Evolutionary conservation across 1,139 yeast species (phyloP).

Genomic region (Eremothecium coryli): DNA sequence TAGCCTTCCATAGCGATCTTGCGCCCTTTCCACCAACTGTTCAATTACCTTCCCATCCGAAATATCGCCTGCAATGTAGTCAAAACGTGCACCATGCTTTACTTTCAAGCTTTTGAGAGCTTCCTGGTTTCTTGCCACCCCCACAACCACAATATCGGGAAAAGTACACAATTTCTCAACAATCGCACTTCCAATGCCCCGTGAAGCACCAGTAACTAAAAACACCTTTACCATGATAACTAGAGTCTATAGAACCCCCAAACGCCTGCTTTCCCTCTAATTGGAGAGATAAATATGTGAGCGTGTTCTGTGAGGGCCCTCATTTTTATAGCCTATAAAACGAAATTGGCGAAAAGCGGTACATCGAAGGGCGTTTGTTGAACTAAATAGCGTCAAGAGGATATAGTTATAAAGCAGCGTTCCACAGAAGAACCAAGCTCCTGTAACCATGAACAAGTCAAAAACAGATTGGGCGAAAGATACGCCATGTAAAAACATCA

Average conservation of each 20-base stretch:
- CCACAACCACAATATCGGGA: slow-evolving; percentile 53
- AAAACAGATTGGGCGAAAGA: slow-evolving; percentile 54
- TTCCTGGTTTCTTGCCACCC: slow-evolving; percentile 58
- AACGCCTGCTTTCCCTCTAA: too few relatives aligned
- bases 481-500: slow-evolving; percentile 75
- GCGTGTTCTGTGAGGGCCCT: too few relatives aligned
- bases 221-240: slow-evolving; percentile 30
- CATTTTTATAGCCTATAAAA: too few relatives aligned
- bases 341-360: too few relatives aligned
- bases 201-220: slow-evolving; percentile 66
- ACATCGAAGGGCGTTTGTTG: too few relatives aligned
- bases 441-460: slow-evolving; percentile 22
- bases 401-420: too few relatives aligned
- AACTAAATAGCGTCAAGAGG: too few relatives aligned
- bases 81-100: slow-evolving; percentile 45
- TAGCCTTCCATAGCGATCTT: slow-evolving; percentile 41
- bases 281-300: too few relatives aligned
- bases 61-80: slow-evolving; percentile 60
- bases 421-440: too few relatives aligned
- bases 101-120: slow-evolving; percentile 38
- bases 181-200: slow-evolving; percentile 70
- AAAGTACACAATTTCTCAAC: slow-evolving; percentile 44
- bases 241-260: too few relatives aligned
- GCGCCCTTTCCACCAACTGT: slow-evolving; percentile 40
- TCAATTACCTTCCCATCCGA: slow-evolving; percentile 38